Evolutionary conservation across 2,329 filamentous ascomycete genomes (phyloP).

Genomic region (Penicillium sp.): DNA sequence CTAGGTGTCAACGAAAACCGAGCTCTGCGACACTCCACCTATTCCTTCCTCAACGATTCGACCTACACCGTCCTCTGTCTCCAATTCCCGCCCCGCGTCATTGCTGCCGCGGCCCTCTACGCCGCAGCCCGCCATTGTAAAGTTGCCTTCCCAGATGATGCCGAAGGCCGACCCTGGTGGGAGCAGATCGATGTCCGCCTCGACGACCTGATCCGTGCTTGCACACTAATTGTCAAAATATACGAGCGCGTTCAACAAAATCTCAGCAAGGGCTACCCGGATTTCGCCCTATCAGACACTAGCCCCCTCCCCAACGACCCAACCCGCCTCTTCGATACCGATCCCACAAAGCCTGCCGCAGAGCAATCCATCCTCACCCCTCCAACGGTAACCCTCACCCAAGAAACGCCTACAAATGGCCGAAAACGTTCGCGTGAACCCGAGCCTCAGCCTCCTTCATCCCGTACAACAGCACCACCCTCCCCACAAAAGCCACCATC

Average conservation of each 20-base stretch:
- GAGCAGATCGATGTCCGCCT: conserved; percentile 70
- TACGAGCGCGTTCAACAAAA: conserved; percentile 48
- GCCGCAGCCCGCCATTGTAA: conserved; percentile 75
- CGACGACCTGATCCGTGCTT: conserved; percentile 67
- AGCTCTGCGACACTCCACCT: conserved; percentile 76
- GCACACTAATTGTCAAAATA: conserved; percentile 68
- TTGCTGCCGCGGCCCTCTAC: conserved; percentile 83
- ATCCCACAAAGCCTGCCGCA: conserved; percentile 33
- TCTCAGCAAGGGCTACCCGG: conserved; percentile 45
- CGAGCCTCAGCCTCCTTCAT: conserved; percentile 20
- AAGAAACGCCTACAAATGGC: conserved; percentile 28
- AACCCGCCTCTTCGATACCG: conserved; percentile 28
- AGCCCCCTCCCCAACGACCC: conserved; percentile 21
- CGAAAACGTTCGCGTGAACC: conserved; percentile 44
- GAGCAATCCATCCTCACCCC: conserved; percentile 38
- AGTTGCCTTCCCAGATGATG: conserved; percentile 70
- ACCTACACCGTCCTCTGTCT: conserved; percentile 82
- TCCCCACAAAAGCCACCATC: conserved; percentile 7
- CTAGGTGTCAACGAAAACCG: conserved; percentile 77
- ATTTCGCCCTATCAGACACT: conserved; percentile 22
- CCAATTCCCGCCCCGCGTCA: conserved; percentile 72
- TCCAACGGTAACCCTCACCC: conserved; percentile 29
- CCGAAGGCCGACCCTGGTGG: conserved; percentile 83
- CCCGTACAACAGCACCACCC: background rate
- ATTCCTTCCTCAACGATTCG: conserved; percentile 92